Conservation (phyloP, 768 basidiomycete genomes). For the Sutorius australiensis region DNA sequence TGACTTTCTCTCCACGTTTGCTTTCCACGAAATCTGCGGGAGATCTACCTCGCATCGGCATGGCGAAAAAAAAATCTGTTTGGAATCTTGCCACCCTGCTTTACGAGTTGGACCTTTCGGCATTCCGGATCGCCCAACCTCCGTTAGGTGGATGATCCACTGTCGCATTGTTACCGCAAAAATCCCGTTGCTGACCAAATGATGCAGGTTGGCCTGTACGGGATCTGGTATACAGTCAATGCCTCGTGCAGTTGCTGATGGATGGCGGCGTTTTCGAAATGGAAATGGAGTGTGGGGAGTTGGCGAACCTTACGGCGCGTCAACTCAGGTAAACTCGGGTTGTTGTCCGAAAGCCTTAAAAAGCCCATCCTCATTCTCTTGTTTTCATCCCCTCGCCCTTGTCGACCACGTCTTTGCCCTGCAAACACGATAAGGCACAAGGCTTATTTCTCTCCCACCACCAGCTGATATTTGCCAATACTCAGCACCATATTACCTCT, state of each 20-base stretch:
- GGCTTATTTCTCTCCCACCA: background rate
- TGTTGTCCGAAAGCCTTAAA: slow-evolving; percentile 7
- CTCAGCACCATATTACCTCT: background rate
- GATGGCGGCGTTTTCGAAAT: slow-evolving; percentile 16
- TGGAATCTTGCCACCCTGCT: background rate
- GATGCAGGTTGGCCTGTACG: slow-evolving; percentile 1
- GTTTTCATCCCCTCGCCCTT: background rate
- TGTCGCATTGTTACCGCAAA: slow-evolving; percentile 7
- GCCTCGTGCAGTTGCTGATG: slow-evolving; percentile 27
- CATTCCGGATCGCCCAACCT: background rate
- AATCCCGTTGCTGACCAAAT: background rate
- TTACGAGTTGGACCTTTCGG: background rate
- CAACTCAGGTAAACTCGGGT: slow-evolving; percentile 2
- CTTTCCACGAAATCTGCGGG: slow-evolving; percentile 1
- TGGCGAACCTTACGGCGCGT: slow-evolving; percentile 15
- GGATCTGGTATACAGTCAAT: slow-evolving; percentile 7
- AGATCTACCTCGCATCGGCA: background rate
- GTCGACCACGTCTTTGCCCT: background rate
- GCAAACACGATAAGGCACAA: background rate
- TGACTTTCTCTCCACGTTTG: slow-evolving; percentile 1
- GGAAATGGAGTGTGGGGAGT: slow-evolving; percentile 15
- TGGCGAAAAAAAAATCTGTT: background rate
- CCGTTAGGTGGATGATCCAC: background rate
- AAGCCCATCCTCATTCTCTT: background rate
- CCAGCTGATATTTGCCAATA: background rate